Conservation (phyloP, 139 green algal genomes). For the Coelastrella sp. region DNA sequence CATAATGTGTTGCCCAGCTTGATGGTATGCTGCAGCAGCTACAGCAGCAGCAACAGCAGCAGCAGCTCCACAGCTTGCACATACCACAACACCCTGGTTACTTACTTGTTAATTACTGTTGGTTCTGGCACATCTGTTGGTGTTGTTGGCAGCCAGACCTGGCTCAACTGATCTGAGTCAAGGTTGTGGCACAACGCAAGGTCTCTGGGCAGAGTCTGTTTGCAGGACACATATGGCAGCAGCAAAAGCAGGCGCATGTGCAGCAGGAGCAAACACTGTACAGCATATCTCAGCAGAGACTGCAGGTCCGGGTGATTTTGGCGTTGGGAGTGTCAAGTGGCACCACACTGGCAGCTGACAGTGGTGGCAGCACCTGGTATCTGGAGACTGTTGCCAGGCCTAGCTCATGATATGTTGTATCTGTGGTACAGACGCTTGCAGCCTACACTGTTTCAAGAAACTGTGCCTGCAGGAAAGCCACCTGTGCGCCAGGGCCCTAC, state of each 20-base stretch:
- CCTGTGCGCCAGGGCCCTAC: conserved; percentile 18
- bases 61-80: background rate
- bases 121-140: conserved; percentile 16
- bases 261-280: background rate
- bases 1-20: background rate
- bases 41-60: background rate
- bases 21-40: background rate
- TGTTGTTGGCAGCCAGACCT: conserved; percentile 22
- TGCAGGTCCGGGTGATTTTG: no score
- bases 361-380: no score
- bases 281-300: no score
- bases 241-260: background rate
- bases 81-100: background rate
- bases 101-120: conserved; percentile 17
- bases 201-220: background rate
- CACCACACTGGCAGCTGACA: no score
- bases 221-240: background rate
- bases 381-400: no score
- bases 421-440: no score
- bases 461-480: no score
- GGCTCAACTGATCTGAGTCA: background rate
- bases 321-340: no score
- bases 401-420: no score
- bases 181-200: background rate
- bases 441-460: no score